Evolutionary conservation across 2,329 filamentous ascomycete genomes (phyloP).

Genomic region (Trichoderma sp.): DNA sequence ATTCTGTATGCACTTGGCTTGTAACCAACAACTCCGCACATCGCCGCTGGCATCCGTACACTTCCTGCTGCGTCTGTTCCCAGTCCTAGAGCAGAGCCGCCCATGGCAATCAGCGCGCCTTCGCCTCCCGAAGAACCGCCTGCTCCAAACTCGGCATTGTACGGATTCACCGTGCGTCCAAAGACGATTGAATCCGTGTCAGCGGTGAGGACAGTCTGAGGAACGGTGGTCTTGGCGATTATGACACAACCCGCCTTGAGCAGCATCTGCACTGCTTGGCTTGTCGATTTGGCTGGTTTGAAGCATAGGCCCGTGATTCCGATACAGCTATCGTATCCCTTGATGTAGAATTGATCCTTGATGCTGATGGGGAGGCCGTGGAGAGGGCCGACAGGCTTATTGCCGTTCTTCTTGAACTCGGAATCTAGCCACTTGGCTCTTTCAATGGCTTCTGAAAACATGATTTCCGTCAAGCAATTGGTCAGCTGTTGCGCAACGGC

Average conservation of each 20-base stretch:
- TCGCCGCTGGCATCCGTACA: not conserved
- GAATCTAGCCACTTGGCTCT: not conserved
- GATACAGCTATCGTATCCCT: not conserved
- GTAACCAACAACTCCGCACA: not conserved
- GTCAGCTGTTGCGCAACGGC: not conserved
- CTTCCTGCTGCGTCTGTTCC: slow-evolving; percentile 56
- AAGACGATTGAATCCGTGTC: not conserved
- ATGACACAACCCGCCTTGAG: not conserved
- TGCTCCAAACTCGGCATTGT: not conserved
- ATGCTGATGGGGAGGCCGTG: not conserved
- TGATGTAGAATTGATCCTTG: not conserved
- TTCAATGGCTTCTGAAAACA: not conserved
- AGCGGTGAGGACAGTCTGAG: not conserved
- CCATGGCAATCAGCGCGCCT: slow-evolving; percentile 42
- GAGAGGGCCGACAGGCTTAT: not conserved
- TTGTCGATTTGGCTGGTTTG: not conserved
- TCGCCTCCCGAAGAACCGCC: slow-evolving; percentile 46
- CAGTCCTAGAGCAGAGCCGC: slow-evolving; percentile 48
- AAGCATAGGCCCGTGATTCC: not conserved
- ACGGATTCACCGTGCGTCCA: slow-evolving; percentile 31
- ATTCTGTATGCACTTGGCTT: not conserved
- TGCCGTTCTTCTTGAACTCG: not conserved
- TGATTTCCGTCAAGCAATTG: not conserved
- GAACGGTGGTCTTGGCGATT: not conserved
- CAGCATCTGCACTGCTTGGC: not conserved